Evolutionary conservation across 2,329 filamentous ascomycete genomes (phyloP), one percentile per base, ranked within the genome.

Genomic region (Monilinia aucupariae): DNA sequence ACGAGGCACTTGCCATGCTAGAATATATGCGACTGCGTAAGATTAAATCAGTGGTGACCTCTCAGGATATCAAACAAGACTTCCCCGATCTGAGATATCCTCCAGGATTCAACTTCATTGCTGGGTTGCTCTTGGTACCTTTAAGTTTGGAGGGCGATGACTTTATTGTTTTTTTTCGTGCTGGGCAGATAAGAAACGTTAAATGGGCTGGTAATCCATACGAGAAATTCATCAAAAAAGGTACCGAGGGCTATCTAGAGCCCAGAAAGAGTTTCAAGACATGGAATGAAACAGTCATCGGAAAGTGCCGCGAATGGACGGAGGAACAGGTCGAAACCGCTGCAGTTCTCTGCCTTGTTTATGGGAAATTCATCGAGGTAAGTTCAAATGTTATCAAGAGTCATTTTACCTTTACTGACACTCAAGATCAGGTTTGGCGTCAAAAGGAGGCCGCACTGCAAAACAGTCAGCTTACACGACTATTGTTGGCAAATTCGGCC

Each of bases 111-210:
- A 82, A 86, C 64, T 78, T 86, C 25, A 84, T 96, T 63, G 89
- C 91, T 0, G 92, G 92, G 0, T 75, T 96, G 54, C 77, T 96
- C 0, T 86, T 96, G 61, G 91, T 96, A 0, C 92, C 92, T 0
- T 77, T 96, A 2, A 92, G 89, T 20, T 80, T 84, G 0, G 84
- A 85, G 1, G 92, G 92, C 0, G 80, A 79, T 37, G 92, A 96
- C 69, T 96, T 96, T 70, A 96, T 96, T 50, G 89, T 92, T 0
- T 96, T 96, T 72, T 96, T 96, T 76, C 84, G 92, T n/a, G 87
- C 82, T 68, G 86, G 87, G 0, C 90, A 92, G 70, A 73, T 85
- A 34, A 88, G 83, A 71, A 87, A 91, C 75, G 90, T 90, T 25
- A 92, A 88, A 74, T 68, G 88, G 91, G 91, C 89, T 3, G 92